Conservation (phyloP, 1,284 basidiomycete genomes). For the Ganoderma lucidum region DNA sequence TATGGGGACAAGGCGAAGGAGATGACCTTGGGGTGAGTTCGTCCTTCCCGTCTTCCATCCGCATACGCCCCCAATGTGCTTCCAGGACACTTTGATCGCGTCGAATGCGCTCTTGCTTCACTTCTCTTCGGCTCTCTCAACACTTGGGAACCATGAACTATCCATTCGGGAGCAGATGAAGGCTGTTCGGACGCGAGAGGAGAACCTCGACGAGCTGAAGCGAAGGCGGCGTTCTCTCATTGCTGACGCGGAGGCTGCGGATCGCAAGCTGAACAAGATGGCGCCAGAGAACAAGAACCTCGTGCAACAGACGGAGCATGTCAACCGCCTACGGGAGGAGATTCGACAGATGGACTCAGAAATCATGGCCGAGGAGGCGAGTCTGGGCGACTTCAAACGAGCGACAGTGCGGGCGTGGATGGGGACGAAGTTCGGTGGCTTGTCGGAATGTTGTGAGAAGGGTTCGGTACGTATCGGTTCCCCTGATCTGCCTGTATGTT, state of each 20-base stretch:
- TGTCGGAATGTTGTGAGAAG: conserved; percentile 89
- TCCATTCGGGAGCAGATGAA: conserved; percentile 82
- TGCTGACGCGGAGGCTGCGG: conserved; percentile 85
- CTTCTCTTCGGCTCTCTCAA: conserved; percentile 73
- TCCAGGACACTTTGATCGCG: conserved; percentile 79
- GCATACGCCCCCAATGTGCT: conserved; percentile 13
- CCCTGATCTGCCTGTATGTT: conserved; percentile 18
- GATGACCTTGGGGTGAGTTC: conserved; percentile 81
- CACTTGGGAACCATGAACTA: conserved; percentile 80
- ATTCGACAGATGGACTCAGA: conserved; percentile 85
- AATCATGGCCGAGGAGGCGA: conserved; percentile 86
- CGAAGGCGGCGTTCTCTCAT: conserved; percentile 73
- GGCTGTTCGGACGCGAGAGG: conserved; percentile 84
- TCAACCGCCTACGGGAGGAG: conserved; percentile 81
- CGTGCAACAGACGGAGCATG: conserved; percentile 74
- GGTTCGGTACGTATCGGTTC: conserved; percentile 58
- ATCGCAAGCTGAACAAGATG: conserved; percentile 93
- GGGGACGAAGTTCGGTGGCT: conserved; percentile 88
- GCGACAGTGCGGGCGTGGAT: conserved; percentile 75
- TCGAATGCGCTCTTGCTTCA: conserved; percentile 77
- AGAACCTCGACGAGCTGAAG: conserved; percentile 82
- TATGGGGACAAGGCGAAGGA: conserved; percentile 88
- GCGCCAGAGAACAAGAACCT: conserved; percentile 91
- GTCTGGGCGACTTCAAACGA: conserved; percentile 88
- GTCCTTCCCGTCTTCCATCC: conserved; percentile 10